These are phyloP conservation scores for Mycena kentingensis DNA, from an alignment of 768 basidiomycete genomes.

Conservation along the genomic window DNA sequence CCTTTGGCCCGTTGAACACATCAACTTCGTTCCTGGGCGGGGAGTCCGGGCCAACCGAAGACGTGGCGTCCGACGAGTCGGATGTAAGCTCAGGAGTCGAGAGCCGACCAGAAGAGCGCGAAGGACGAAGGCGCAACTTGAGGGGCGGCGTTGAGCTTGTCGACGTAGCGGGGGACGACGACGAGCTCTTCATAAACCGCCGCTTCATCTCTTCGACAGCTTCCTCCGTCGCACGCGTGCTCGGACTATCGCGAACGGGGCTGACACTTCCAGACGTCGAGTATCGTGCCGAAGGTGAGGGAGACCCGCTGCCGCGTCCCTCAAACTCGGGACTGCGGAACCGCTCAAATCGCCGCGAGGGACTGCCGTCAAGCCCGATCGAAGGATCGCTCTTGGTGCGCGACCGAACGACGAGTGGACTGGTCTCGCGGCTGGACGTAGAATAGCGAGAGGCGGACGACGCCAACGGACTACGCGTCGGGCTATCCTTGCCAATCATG, in stretches of 20 bases:
- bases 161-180: conserved; percentile 33
- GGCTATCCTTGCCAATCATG: conserved; percentile 38
- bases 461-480: conserved; percentile 28
- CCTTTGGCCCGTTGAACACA: conserved; percentile 18
- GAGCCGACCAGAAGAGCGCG: conserved; percentile 27
- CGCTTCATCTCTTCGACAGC: conserved; percentile 68
- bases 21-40: conserved; percentile 41
- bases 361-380: conserved; percentile 18
- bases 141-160: conserved; percentile 15
- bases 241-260: conserved; percentile 30
- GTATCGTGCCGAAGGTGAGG: conserved; percentile 20
- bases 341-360: conserved; percentile 27
- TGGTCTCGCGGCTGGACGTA: conserved; percentile 28
- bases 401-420: conserved; percentile 30
- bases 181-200: conserved; percentile 44
- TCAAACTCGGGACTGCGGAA: conserved; percentile 28
- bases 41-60: conserved; percentile 54
- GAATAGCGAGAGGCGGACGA: conserved; percentile 27
- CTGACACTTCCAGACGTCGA: conserved; percentile 25
- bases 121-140: conserved; percentile 22
- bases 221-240: conserved; percentile 44
- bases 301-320: conserved; percentile 1
- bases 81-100: conserved; percentile 59
- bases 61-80: conserved; percentile 61
- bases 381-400: conserved; percentile 14